Percentiles rank a stretch among this genome's conserved stretches.
phyloP scores from a whole-genome alignment of 1,284 basidiomycete genomes.

The Inonotus hispidus region DNA sequence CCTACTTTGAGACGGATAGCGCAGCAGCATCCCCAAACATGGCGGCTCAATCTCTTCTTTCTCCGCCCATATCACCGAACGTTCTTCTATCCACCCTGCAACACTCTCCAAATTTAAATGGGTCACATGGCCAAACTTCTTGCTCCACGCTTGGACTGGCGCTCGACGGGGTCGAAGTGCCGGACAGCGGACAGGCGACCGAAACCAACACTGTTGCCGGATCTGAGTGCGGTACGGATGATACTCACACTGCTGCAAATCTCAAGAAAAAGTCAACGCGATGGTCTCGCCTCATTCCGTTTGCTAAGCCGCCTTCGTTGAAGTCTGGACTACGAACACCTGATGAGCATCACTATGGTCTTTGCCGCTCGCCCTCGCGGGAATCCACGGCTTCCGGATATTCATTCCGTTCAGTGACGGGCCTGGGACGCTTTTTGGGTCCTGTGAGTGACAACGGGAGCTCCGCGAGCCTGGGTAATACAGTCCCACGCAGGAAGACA shows the following conservation, averaged over 20 bases:
- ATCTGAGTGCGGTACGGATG: conserved; percentile 13
- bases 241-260: conserved; percentile 23
- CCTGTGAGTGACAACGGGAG: conserved; percentile 13
- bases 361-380: conserved; percentile 36
- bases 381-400: conserved; percentile 21
- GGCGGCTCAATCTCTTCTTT: background rate
- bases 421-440: background rate
- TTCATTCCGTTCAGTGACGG: background rate
- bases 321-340: background rate
- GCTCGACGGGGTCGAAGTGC: conserved; percentile 9
- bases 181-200: conserved; percentile 27
- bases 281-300: conserved; percentile 8
- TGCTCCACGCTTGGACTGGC: conserved; percentile 16
- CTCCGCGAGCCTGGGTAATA: conserved; percentile 9
- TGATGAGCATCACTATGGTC: conserved; percentile 24
- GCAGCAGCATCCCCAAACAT: conserved; percentile 16
- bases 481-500: conserved; percentile 20
- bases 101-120: background rate
- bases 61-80: conserved; percentile 6
- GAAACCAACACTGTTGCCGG: conserved; percentile 22
- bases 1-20: conserved; percentile 24
- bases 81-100: conserved; percentile 3
- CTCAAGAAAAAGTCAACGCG: conserved; percentile 22
- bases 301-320: background rate
- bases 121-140: conserved; percentile 3